Percentiles rank a stretch among this genome's conserved stretches.
Conservation (phyloP, 164 flowering plant species). For the Platanus orientalis region DNA sequence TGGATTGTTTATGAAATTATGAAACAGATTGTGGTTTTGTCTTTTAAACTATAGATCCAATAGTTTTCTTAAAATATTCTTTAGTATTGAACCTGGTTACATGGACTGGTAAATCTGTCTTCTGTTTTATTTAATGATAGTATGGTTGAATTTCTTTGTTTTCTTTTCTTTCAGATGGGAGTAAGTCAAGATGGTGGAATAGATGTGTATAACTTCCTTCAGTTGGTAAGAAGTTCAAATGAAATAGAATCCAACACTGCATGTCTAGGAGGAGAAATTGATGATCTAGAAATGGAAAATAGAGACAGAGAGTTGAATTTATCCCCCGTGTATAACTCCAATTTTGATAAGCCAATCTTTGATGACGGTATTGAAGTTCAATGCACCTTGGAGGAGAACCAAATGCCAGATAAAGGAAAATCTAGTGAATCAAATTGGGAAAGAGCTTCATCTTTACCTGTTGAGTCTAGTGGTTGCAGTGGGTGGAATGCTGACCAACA, state of each 20-base stretch:
- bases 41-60: not conserved
- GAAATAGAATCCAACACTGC: conserved; percentile 30
- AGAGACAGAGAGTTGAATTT: conserved; percentile 27
- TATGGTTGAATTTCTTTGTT: not conserved
- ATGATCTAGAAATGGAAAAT: conserved; percentile 43
- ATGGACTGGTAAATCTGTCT: not conserved
- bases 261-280: conserved; percentile 69
- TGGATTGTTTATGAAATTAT: not conserved
- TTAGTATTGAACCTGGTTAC: not conserved
- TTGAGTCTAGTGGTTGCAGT: conserved; percentile 15
- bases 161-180: conserved; percentile 32
- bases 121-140: too few relatives aligned
- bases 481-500: conserved; percentile 15
- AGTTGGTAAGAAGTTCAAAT: conserved; percentile 43
- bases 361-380: conserved; percentile 50
- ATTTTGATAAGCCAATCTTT: conserved; percentile 44
- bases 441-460: conserved; percentile 7
- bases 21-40: not conserved
- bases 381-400: conserved; percentile 10
- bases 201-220: conserved; percentile 76
- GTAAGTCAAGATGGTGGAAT: conserved; percentile 25
- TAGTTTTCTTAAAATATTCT: not conserved
- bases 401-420: conserved; percentile 4
- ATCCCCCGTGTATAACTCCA: conserved; percentile 54
- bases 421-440: conserved; percentile 35